Conservation (phyloP, 2,329 filamentous ascomycete genomes). For the Didymella arachidicola region DNA sequence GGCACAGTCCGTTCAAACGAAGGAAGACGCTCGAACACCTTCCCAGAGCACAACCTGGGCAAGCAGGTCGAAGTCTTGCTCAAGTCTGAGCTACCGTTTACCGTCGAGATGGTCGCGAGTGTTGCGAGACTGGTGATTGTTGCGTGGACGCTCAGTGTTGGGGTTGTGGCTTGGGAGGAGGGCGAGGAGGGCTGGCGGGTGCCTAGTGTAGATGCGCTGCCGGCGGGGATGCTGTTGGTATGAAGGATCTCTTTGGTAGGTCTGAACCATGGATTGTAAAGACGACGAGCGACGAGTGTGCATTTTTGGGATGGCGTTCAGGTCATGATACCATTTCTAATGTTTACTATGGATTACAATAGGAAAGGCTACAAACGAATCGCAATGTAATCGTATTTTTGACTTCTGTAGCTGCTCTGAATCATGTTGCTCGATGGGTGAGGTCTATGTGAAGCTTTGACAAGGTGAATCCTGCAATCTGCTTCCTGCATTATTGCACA, state of each 20-base stretch:
- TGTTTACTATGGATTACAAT: no score
- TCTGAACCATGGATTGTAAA: no score
- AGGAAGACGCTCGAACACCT: constrained; percentile 11
- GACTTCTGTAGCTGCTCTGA: no score
- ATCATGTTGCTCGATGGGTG: no score
- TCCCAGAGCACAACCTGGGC: constrained; percentile 31
- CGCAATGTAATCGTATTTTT: no score
- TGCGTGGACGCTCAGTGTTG: constrained; percentile 45
- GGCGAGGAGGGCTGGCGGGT: constrained; percentile 30
- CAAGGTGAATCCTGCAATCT: no score
- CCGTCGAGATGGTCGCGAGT: constrained; percentile 32
- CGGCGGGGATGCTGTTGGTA: constrained; percentile 21
- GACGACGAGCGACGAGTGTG: no score
- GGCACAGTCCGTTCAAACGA: background rate
- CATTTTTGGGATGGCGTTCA: background rate
- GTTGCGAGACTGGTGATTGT: constrained; percentile 43
- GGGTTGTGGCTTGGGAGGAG: constrained; percentile 35
- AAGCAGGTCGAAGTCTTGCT: constrained; percentile 37
- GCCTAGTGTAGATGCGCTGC: constrained; percentile 10
- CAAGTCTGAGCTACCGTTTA: constrained; percentile 38
- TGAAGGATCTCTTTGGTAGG: background rate
- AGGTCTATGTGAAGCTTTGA: no score
- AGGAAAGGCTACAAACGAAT: no score
- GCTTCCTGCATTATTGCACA: no score
- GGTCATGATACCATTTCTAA: no score